Conservation (phyloP, 306 rosid genomes). For the Cotoneaster glaucophyllus region DNA sequence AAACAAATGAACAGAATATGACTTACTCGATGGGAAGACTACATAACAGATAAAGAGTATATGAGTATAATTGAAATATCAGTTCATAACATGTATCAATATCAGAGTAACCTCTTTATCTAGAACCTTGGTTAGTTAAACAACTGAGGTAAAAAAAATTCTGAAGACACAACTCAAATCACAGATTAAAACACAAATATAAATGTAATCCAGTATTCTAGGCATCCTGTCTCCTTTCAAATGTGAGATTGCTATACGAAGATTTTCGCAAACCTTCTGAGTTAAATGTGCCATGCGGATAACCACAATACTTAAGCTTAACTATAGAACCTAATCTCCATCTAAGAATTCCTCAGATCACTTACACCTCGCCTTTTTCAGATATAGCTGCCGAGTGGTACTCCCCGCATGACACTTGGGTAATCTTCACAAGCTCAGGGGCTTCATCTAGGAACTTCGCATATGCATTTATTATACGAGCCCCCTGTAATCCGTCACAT, state of each 20-base stretch:
- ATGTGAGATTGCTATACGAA: constrained; percentile 45
- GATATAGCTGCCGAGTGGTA: constrained; percentile 91
- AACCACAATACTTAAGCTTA: constrained; percentile 57
- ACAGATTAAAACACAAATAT: not conserved
- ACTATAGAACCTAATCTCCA: constrained; percentile 57
- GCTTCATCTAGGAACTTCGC: constrained; percentile 92
- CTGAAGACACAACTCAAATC: not conserved
- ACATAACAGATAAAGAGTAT: not conserved
- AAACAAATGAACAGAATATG: not conserved
- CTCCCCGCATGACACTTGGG: constrained; percentile 95
- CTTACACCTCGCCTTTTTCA: constrained; percentile 95
- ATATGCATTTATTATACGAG: constrained; percentile 65
- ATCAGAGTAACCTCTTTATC: not conserved
- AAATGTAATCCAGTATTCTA: constrained; percentile 47
- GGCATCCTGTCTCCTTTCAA: constrained; percentile 42
- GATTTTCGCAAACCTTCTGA: constrained; percentile 24
- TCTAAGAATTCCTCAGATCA: constrained; percentile 54
- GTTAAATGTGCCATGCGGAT: constrained; percentile 49
- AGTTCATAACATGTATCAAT: not conserved
- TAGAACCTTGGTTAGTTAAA: not conserved
- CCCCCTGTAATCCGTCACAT: constrained; percentile 87
- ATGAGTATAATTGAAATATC: not conserved
- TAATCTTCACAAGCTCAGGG: constrained; percentile 88
- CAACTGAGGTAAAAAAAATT: not conserved
- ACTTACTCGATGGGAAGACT: not conserved